phyloP scores from a whole-genome alignment of 1,139 yeast species.

The Debaryomyces coudertii region DNA sequence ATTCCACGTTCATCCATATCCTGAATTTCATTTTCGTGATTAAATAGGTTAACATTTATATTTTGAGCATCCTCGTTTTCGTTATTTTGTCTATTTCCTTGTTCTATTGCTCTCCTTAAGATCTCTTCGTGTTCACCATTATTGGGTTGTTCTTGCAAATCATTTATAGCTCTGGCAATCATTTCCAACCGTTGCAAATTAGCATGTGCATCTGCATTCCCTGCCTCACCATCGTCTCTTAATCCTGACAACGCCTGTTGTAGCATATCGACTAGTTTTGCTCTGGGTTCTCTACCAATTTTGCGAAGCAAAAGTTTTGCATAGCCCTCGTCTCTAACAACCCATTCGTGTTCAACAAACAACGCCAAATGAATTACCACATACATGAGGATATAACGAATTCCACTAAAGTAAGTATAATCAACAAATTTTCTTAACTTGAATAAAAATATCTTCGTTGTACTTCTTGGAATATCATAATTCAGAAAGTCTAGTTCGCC shows the following conservation, averaged over 20 bases:
- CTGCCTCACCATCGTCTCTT: constrained; percentile 29
- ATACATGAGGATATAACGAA: constrained; percentile 39
- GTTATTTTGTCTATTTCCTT: constrained; percentile 8
- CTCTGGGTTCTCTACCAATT: constrained; percentile 60
- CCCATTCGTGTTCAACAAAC: constrained; percentile 69
- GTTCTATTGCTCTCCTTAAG: constrained; percentile 25
- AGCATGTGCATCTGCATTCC: constrained; percentile 27
- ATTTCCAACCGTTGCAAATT: constrained; percentile 30
- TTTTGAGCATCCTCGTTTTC: constrained; percentile 10
- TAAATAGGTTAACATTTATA: constrained; percentile 4
- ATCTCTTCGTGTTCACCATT: constrained; percentile 22
- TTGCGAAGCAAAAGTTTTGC: constrained; percentile 54
- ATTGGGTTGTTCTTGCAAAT: constrained; percentile 28
- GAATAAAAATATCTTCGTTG: constrained; percentile 13
- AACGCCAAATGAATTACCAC: constrained; percentile 49
- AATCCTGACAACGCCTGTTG: constrained; percentile 33
- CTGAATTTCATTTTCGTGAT: constrained; percentile 12
- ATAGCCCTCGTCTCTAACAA: constrained; percentile 71
- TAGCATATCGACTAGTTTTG: constrained; percentile 44
- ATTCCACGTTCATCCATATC: constrained; percentile 6
- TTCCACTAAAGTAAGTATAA: constrained; percentile 47
- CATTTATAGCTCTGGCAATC: constrained; percentile 36
- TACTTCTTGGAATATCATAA: constrained; percentile 11
- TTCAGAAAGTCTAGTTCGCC: constrained; percentile 42
- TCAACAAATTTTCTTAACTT: constrained; percentile 28